Conservation (phyloP, 2,329 filamentous ascomycete species). For the Stagonosporopsis vannaccii region DNA sequence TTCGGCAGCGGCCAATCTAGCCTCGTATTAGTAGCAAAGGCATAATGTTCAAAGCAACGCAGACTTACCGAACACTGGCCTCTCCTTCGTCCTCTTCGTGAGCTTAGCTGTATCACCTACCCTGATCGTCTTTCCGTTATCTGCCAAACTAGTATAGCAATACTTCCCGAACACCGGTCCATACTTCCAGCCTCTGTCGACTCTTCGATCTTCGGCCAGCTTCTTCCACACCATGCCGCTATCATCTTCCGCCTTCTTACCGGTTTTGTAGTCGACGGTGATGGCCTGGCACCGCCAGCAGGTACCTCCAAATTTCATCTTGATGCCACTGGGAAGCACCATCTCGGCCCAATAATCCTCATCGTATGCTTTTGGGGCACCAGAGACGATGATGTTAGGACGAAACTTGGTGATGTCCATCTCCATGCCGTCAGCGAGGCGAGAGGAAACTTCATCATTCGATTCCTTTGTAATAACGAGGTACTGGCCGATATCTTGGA, state of each 20-base stretch:
- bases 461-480: constrained; percentile 27
- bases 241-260: constrained; percentile 64
- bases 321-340: constrained; percentile 50
- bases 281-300: constrained; percentile 73
- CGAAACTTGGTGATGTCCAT: constrained; percentile 75
- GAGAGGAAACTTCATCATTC: constrained; percentile 33
- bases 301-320: constrained; percentile 53
- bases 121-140: neutral
- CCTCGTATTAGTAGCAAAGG: neutral
- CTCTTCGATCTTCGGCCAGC: constrained; percentile 72
- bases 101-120: neutral
- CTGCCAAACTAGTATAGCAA: neutral
- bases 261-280: constrained; percentile 75
- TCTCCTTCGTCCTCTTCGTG: neutral
- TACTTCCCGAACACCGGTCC: neutral
- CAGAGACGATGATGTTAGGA: constrained; percentile 74
- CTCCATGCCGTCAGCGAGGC: constrained; percentile 57
- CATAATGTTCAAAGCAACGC: neutral
- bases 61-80: neutral
- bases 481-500: constrained; percentile 29
- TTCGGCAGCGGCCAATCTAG: neutral
- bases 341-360: constrained; percentile 78
- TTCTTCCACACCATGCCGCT: constrained; percentile 71
- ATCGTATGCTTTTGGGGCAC: constrained; percentile 64
- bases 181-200: constrained; percentile 58